Evolutionary conservation across 805 yeast species (phyloP), one percentile per base, ranked within the genome.

Genomic region (Sungouiozyma intestinalis): DNA sequence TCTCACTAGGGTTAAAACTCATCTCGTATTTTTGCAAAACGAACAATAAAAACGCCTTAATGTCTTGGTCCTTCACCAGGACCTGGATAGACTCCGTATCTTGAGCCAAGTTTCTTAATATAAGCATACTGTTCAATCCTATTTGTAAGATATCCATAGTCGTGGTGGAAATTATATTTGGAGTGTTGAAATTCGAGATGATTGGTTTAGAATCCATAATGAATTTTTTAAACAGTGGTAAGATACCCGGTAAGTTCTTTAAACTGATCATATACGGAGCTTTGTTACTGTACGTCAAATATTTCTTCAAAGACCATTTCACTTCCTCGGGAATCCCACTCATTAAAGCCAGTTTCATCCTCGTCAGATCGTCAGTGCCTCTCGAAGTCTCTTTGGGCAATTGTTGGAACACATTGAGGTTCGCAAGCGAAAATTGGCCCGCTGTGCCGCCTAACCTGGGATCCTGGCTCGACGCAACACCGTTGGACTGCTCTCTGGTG

Each of bases 81-180:
- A 80, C 69, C 57, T 83, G 86, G 35, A 94, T 92, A 53, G 85
- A 83, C 36, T 74, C 81, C 11, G 83, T 73, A 58, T 87, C 95
- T 57, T 90, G 94, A 2, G 85, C 75, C 37, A 85, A 64, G 60
- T 92, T 92, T 55, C 97, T 72, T 43, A 92, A 65, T 16, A 84
- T 74, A 35, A 92, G 45, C 17, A 62, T 36, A 67, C 51, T 72
- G 54, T 39, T 72, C 53, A 54, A 47, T 18, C 65, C 62, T 21
- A 51, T 54, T 45, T 60, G 64, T 40, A 59, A 40, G 14, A 4
- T 35, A 27, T 47, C 45, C 43, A 49, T 41, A 7, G 41, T 36
- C n/a, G 44, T 40, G 1, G 29, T 39, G n/a, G 45, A 47, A 8
- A 47, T 50, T 29, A 51, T 40, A 3, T 54, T 38, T n/a, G 63